Percentiles rank a stretch among this genome's conserved stretches.
These are phyloP conservation scores for Amyloporia xantha DNA, from an alignment of 768 basidiomycete genomes.

Conservation along the genomic window DNA sequence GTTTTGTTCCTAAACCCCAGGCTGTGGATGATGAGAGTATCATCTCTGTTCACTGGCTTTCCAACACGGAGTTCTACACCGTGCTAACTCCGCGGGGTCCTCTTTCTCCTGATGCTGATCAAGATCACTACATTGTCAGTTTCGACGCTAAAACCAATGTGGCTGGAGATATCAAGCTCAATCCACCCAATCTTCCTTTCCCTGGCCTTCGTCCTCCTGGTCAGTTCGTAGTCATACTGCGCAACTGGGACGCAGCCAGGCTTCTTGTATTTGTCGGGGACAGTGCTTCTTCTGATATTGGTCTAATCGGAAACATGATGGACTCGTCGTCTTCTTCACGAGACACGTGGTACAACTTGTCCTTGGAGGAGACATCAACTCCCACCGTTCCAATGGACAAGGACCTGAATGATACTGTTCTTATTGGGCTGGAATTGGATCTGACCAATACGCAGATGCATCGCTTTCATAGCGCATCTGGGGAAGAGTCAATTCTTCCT, in stretches of 20 bases:
- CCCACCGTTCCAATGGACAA: slow-evolving; percentile 63
- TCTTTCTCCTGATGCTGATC: slow-evolving; percentile 32
- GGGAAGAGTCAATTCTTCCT: slow-evolving; percentile 36
- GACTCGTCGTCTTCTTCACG: slow-evolving; percentile 11
- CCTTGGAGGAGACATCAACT: slow-evolving; percentile 43
- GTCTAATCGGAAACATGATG: slow-evolving; percentile 32
- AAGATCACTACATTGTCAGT: slow-evolving; percentile 34
- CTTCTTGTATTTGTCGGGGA: slow-evolving; percentile 41
- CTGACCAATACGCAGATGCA: slow-evolving; percentile 44
- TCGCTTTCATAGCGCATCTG: slow-evolving; percentile 31
- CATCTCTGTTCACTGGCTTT: slow-evolving; percentile 60
- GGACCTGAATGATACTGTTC: slow-evolving; percentile 61
- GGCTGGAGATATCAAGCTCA: slow-evolving; percentile 32
- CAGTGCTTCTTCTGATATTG: slow-evolving; percentile 44
- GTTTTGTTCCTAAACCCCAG: slow-evolving; percentile 50
- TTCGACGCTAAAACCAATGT: slow-evolving; percentile 37
- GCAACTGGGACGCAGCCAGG: slow-evolving; percentile 39
- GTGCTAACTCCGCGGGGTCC: slow-evolving; percentile 48
- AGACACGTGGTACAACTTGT: slow-evolving; percentile 39
- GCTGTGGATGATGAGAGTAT: slow-evolving; percentile 39
- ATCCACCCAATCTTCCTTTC: slow-evolving; percentile 36
- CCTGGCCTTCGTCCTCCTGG: slow-evolving; percentile 42
- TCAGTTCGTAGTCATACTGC: slow-evolving; percentile 32
- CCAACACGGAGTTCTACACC: slow-evolving; percentile 60
- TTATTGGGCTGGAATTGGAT: slow-evolving; percentile 60